phyloP scores from a whole-genome alignment of 2,329 filamentous ascomycete genomes.

The Harringtonia lauricola region DNA sequence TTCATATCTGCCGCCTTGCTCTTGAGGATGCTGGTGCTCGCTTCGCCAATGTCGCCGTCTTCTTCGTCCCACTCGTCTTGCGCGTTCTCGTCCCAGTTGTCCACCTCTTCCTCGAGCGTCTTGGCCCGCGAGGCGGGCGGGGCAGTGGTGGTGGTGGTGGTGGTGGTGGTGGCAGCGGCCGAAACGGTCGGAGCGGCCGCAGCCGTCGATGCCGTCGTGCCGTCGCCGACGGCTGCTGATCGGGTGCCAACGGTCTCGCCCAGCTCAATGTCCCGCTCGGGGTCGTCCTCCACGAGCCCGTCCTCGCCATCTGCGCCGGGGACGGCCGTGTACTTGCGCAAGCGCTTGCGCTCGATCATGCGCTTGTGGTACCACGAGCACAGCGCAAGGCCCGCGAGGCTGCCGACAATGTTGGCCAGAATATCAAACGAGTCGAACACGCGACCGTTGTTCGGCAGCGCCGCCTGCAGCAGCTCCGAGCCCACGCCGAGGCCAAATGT shows the following conservation, averaged over 20 bases:
- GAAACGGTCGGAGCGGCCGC: background rate
- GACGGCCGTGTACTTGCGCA: constrained; percentile 61
- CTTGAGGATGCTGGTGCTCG: constrained; percentile 8
- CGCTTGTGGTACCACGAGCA: constrained; percentile 91
- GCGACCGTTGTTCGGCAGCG: constrained; percentile 59
- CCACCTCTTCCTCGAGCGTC: constrained; percentile 72
- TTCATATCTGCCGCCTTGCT: constrained; percentile 9
- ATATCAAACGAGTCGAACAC: constrained; percentile 74
- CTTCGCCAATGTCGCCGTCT: constrained; percentile 17
- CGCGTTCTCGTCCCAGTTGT: constrained; percentile 87
- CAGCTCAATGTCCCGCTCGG: constrained; percentile 50
- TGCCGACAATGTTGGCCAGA: constrained; percentile 76
- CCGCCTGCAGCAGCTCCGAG: constrained; percentile 63
- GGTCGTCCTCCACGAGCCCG: constrained; percentile 57
- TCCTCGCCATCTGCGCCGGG: constrained; percentile 37
- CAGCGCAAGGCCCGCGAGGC: constrained; percentile 56
- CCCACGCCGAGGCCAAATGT: constrained; percentile 61
- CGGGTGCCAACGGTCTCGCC: constrained; percentile 43
- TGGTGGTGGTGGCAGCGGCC: constrained; percentile 2
- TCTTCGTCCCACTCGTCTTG: constrained; percentile 48
- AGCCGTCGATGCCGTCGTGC: constrained; percentile 31
- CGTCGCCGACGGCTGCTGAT: too few species aligned
- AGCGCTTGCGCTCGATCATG: constrained; percentile 81
- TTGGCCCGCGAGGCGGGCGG: constrained; percentile 32
- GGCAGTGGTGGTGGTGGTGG: constrained; percentile 9